phyloP scores from a whole-genome alignment of 2,329 filamentous ascomycete species.

The Knoxdaviesia capensis region DNA sequence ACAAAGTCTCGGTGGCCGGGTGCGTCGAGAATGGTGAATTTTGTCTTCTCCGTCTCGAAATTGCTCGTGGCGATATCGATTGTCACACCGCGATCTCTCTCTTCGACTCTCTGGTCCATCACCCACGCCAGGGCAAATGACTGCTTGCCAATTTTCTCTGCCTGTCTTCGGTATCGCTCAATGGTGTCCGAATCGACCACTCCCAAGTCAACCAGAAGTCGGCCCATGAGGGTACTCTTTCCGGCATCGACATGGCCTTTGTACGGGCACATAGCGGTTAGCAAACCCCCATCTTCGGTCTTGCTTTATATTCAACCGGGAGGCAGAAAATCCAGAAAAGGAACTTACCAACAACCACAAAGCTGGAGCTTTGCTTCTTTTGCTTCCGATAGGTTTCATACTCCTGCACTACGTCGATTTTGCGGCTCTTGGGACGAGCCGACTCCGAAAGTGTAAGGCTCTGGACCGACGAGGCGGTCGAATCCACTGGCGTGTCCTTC shows the following conservation, averaged over 20 bases:
- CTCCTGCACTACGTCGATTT: constrained; percentile 64
- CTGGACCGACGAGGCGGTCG: no score
- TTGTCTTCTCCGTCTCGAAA: constrained; percentile 73
- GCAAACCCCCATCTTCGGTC: no score
- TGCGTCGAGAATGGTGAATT: constrained; percentile 87
- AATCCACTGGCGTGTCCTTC: no score
- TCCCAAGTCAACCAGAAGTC: constrained; percentile 74
- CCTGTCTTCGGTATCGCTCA: constrained; percentile 73
- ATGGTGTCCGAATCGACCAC: constrained; percentile 76
- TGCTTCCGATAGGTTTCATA: constrained; percentile 43
- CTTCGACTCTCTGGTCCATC: constrained; percentile 77
- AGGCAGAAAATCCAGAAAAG: constrained; percentile 3
- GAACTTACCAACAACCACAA: constrained; percentile 70
- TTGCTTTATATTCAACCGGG: background rate
- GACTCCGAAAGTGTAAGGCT: no score
- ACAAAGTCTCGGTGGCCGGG: constrained; percentile 93
- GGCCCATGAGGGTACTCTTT: constrained; percentile 94
- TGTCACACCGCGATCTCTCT: constrained; percentile 75
- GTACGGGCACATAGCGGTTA: background rate
- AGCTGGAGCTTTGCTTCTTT: constrained; percentile 66
- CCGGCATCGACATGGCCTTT: constrained; percentile 88
- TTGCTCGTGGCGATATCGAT: constrained; percentile 93
- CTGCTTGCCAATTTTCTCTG: constrained; percentile 77
- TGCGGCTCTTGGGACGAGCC: constrained; percentile 18
- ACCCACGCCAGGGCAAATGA: constrained; percentile 97